Conservation (phyloP, 2,329 filamentous ascomycete genomes). For the Coccinonectria pachysandricola region DNA sequence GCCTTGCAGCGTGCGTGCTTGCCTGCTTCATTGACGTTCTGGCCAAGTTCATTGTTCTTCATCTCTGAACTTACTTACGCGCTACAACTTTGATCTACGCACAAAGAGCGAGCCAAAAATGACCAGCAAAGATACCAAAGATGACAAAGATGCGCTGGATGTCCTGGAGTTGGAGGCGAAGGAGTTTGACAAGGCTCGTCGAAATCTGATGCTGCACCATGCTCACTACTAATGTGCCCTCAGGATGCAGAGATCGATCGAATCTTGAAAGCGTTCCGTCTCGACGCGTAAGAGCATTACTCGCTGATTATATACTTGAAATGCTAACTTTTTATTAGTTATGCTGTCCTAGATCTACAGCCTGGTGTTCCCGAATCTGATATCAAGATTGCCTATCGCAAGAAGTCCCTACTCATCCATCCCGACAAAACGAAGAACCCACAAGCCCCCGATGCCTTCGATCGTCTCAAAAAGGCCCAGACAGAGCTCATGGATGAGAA, state of each 20-base stretch:
- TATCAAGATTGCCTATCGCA: slow-evolving; percentile 90
- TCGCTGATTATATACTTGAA: not conserved
- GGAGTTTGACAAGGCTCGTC: slow-evolving; percentile 73
- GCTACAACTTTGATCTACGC: no score
- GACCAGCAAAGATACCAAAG: slow-evolving; percentile 29
- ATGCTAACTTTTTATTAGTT: slow-evolving; percentile 38
- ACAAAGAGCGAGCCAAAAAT: no score
- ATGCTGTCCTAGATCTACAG: slow-evolving; percentile 90
- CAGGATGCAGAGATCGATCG: slow-evolving; percentile 93
- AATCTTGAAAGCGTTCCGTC: slow-evolving; percentile 81
- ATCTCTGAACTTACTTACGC: not conserved
- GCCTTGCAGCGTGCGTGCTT: no score
- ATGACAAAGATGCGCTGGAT: slow-evolving; percentile 68
- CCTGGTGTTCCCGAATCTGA: slow-evolving; percentile 92
- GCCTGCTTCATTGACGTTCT: no score
- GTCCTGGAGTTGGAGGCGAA: slow-evolving; percentile 76
- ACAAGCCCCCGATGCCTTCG: slow-evolving; percentile 86
- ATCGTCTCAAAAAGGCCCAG: slow-evolving; percentile 91
- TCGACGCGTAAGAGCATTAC: slow-evolving; percentile 40
- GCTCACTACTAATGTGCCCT: slow-evolving; percentile 9
- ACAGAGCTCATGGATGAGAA: slow-evolving; percentile 90
- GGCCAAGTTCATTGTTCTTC: no score
- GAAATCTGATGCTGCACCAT: slow-evolving; percentile 11
- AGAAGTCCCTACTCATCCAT: slow-evolving; percentile 97
- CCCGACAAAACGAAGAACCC: slow-evolving; percentile 95